A percentile compares a stretch with the other conserved stretches of the same genome.
phyloP scores from a whole-genome alignment of 176 grass and related monocot genomes.

The Puccinellia tenuiflora region DNA sequence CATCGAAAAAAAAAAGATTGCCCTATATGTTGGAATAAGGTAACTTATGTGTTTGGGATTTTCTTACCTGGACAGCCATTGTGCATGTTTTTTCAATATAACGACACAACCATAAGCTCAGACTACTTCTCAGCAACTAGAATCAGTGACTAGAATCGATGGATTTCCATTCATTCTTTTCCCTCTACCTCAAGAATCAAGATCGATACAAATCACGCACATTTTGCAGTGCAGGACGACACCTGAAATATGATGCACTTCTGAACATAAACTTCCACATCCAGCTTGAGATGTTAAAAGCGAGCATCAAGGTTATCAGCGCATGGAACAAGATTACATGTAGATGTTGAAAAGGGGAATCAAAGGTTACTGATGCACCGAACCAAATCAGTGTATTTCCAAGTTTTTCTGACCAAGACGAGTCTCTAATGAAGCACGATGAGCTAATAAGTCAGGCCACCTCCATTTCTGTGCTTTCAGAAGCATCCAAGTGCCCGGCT shows the following conservation, averaged over 20 bases:
- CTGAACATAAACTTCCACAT: no score
- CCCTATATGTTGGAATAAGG: not conserved
- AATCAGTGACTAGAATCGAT: not conserved
- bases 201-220: not conserved
- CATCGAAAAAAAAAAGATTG: no score
- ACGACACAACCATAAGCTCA: not conserved
- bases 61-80: not conserved
- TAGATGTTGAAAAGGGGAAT: not conserved
- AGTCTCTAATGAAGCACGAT: no score
- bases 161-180: not conserved
- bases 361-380: not conserved
- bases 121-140: not conserved
- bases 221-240: not conserved
- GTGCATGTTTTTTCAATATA: not conserved
- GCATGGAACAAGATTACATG: not conserved
- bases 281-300: not conserved
- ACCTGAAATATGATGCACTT: no score
- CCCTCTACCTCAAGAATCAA: not conserved
- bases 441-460: not conserved
- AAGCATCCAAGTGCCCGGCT: conserved; percentile 8
- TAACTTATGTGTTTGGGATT: not conserved
- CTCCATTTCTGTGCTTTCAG: conserved; percentile 31
- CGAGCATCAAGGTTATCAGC: not conserved
- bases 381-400: not conserved
- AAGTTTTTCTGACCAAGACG: no score